phyloP scores from a whole-genome alignment of 2,329 filamentous ascomycete genomes.

The Paraphaeosphaeria sporulosa region DNA sequence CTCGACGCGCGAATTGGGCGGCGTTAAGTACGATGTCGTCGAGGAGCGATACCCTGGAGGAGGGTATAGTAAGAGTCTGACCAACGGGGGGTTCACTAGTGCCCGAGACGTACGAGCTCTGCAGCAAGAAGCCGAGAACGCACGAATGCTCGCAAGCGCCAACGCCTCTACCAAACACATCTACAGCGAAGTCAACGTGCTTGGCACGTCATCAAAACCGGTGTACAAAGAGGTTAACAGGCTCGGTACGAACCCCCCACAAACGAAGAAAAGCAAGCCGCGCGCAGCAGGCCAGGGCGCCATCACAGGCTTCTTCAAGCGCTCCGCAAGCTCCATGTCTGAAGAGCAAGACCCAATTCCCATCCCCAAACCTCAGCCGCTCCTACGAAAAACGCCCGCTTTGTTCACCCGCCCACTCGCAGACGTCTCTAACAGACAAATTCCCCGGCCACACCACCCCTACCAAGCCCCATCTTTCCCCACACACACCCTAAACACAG shows the following conservation, averaged over 20 bases:
- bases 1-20: conserved; percentile 14
- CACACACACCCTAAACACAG: conserved; percentile 40
- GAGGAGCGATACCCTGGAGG: conserved; percentile 30
- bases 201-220: conserved; percentile 21
- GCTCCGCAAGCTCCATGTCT: conserved; percentile 30
- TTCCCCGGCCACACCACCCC: conserved; percentile 19
- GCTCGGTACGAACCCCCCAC: conserved; percentile 3
- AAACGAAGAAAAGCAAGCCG: conserved; percentile 39
- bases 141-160: conserved; percentile 32
- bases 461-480: conserved; percentile 37
- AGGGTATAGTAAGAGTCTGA: neutral
- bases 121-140: conserved; percentile 46
- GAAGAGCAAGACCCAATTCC: conserved; percentile 19
- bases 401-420: conserved; percentile 28
- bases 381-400: neutral
- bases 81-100: conserved; percentile 47
- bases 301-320: conserved; percentile 62
- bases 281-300: conserved; percentile 58
- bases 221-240: conserved; percentile 16
- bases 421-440: conserved; percentile 45
- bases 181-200: conserved; percentile 36
- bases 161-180: conserved; percentile 27
- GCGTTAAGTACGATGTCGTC: conserved; percentile 28
- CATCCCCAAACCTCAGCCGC: neutral
- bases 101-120: conserved; percentile 49